A percentile compares a stretch with the other conserved stretches of the same genome.
These are phyloP conservation scores for Fusarium pseudoanthophilum DNA, from an alignment of 2,329 filamentous ascomycete species.

Conservation along the genomic window DNA sequence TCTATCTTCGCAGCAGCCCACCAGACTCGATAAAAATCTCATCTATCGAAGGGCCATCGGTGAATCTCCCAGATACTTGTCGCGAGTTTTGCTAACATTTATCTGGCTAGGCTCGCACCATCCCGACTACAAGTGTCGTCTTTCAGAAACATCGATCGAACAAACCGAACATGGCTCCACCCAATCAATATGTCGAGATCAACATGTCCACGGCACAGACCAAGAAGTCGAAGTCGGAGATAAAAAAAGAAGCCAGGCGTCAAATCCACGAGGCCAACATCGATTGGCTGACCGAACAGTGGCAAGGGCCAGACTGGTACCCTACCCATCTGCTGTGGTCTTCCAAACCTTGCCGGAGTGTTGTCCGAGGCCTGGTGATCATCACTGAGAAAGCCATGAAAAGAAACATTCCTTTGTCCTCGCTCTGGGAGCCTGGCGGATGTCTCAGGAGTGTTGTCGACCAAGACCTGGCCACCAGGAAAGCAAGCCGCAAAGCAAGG, in stretches of 20 bases:
- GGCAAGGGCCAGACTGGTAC: not conserved
- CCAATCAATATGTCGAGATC: not conserved
- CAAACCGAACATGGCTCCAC: not conserved
- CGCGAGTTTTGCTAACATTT: rapidly evolving
- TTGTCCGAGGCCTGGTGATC: rapidly evolving
- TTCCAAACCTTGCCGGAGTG: not conserved
- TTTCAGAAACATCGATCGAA: no score
- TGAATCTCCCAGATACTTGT: not conserved
- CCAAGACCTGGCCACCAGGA: not conserved
- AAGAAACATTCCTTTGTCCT: rapidly evolving
- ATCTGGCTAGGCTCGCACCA: not conserved
- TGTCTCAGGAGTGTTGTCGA: not conserved
- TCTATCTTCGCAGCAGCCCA: no score
- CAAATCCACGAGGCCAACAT: not conserved
- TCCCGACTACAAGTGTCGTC: not conserved
- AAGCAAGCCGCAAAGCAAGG: rapidly evolving
- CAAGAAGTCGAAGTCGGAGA: no score
- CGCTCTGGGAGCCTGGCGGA: not conserved
- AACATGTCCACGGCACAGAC: no score
- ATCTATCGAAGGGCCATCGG: rapidly evolving
- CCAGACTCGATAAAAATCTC: rapidly evolving
- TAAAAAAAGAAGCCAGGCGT: no score
- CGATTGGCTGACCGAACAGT: not conserved
- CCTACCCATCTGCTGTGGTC: rapidly evolving
- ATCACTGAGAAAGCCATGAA: rapidly evolving